These are phyloP conservation scores for Boletus edulis DNA, from an alignment of 768 basidiomycete genomes.

Conservation along the genomic window DNA sequence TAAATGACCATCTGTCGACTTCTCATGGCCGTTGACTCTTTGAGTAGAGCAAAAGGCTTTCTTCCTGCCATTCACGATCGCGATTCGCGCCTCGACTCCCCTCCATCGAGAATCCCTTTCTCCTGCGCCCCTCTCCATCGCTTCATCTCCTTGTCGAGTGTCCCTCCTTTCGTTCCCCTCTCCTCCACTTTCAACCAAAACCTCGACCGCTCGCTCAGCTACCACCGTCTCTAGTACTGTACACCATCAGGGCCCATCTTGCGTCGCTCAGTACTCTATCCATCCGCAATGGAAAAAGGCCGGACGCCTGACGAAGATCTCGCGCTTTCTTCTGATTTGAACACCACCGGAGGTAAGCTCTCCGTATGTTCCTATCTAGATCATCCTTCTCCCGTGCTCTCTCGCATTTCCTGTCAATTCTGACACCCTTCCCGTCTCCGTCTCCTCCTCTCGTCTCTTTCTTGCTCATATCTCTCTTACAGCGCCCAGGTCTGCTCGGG, in stretches of 20 bases:
- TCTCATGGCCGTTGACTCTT: too few species aligned
- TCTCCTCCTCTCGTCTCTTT: neutral
- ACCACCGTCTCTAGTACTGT: neutral
- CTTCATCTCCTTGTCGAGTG: conserved; percentile 2
- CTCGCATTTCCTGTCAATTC: conserved; percentile 5
- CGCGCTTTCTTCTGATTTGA: conserved; percentile 4
- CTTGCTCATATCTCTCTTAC: conserved; percentile 4
- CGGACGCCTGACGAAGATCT: conserved; percentile 19
- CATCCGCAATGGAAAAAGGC: conserved; percentile 25
- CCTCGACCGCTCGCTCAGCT: neutral
- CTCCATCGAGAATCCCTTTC: conserved; percentile 14
- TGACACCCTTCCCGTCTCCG: neutral
- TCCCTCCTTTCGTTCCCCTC: neutral
- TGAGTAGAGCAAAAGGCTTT: too few species aligned
- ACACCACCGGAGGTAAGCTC: conserved; percentile 27
- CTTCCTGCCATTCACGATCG: too few species aligned
- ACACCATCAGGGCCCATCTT: neutral
- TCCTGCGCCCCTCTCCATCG: neutral
- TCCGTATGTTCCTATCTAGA: conserved; percentile 10
- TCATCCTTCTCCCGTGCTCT: conserved; percentile 9
- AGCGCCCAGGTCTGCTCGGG: neutral
- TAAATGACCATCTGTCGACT: neutral
- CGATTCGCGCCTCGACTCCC: conserved; percentile 4
- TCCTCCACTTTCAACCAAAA: neutral
- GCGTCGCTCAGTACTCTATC: neutral